Base-by-base conservation (phyloP, 306 rosid genomes). In the Pueraria montana region DNA sequence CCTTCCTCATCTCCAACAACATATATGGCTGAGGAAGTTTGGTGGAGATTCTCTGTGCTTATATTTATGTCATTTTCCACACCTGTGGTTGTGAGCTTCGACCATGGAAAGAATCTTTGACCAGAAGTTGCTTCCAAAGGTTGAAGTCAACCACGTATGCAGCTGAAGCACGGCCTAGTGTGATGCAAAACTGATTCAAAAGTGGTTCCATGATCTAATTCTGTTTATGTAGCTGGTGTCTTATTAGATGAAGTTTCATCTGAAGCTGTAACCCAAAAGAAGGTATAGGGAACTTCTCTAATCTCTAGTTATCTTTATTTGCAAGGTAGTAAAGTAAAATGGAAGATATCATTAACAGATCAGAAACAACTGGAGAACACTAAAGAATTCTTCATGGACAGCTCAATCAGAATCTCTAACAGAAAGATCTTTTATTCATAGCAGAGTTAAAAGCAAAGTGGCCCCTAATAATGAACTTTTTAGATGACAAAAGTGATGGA, bases 271-370 rank as follows among this genome's bases (percentile, higher is more conserved):
- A 34, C 48, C 63, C 30, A 52, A 50, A 73, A 72, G 2, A 23
- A 73, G 78, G 78, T 73, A 56, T 11, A 73, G 49, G 32, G 46
- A 52, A 52, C 65, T 73, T 50, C 49, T 34, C 6, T 30, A 32
- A 11, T 73, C 62, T 26, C 49, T 53, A 52, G 32, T 11, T 52
- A 36, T 74, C 7, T 53, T 53, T 21, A 32, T 53, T 74, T 53
- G 12, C 32, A 53, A 8, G 46, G 43, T 72, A 50, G 26, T 4
- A 73, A 66, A 38, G 32, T 42, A 42, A 20, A 43, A 2, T 68
- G 11, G 74, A 69, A 69, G 53, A 68, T 66, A 6, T 68, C 52
- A 38, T 68, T 20, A 42, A 68, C 27, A 9, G 13, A 36, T 36
- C 16, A 34, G 17, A 66, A 38, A 66, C 30, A 36, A 17, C 10